A percentile compares a stretch with the other conserved stretches of the same genome.
Conservation (phyloP, 495 filamentous ascomycete species). For the Hyaloscypha finlandica region DNA sequence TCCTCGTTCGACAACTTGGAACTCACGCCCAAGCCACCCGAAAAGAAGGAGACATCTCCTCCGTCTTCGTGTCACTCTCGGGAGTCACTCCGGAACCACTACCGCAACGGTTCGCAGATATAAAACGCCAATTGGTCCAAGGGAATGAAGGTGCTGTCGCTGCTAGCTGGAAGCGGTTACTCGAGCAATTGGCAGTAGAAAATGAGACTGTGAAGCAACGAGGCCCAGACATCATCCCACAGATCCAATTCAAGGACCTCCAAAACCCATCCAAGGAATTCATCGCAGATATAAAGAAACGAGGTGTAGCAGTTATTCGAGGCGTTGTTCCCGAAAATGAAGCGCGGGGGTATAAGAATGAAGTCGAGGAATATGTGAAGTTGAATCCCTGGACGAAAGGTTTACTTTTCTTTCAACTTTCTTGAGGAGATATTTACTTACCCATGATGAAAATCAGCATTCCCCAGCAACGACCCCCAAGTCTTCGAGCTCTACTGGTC, state of each 20-base stretch:
- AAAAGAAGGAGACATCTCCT: constrained; percentile 75
- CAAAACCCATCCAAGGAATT: constrained; percentile 38
- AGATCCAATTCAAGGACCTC: constrained; percentile 58
- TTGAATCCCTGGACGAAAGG: constrained; percentile 61
- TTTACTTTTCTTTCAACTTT: constrained; percentile 18
- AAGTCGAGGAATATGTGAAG: constrained; percentile 60
- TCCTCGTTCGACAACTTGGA: background rate
- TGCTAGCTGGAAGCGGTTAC: constrained; percentile 70
- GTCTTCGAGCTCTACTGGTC: constrained; percentile 94
- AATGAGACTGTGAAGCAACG: constrained; percentile 46
- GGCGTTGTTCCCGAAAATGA: constrained; percentile 61
- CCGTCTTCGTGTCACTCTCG: constrained; percentile 79
- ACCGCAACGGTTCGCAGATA: constrained; percentile 69
- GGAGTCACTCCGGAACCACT: constrained; percentile 64
- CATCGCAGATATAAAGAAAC: constrained; percentile 54
- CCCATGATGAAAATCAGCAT: constrained; percentile 41
- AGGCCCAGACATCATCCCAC: constrained; percentile 54
- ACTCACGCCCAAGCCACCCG: constrained; percentile 4
- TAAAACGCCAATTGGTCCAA: constrained; percentile 66
- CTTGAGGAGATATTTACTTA: constrained; percentile 1
- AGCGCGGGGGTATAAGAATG: constrained; percentile 59
- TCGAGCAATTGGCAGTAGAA: constrained; percentile 55
- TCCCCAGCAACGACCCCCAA: constrained; percentile 58
- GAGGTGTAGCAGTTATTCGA: constrained; percentile 64
- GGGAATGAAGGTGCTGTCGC: constrained; percentile 63